Percentiles rank a stretch among this genome's conserved stretches.
phyloP scores from a whole-genome alignment of 2,329 filamentous ascomycete genomes.

The Dothiorella sarmentorum region DNA sequence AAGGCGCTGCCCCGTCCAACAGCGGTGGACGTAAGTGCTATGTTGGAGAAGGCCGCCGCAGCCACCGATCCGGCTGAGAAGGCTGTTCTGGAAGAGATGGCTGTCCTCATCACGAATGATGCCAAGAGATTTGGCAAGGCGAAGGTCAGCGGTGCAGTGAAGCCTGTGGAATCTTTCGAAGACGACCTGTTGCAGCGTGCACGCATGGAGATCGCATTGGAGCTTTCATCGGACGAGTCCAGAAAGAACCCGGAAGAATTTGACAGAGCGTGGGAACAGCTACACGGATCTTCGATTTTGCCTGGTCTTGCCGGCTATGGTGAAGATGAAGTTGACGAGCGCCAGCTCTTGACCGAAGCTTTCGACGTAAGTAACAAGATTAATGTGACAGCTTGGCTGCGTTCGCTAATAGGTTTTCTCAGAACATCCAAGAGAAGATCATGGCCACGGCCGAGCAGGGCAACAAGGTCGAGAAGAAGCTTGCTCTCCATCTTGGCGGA shows the following conservation, averaged over 20 bases:
- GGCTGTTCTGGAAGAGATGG: constrained; percentile 73
- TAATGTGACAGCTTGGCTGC: neutral
- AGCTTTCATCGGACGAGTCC: constrained; percentile 52
- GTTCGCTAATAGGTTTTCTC: constrained; percentile 7
- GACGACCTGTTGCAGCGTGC: constrained; percentile 73
- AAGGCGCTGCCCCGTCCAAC: constrained; percentile 73
- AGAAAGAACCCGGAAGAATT: constrained; percentile 53
- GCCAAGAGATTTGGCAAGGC: constrained; percentile 69
- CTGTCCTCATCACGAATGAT: constrained; percentile 77
- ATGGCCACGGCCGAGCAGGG: constrained; percentile 72
- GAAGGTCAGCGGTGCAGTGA: constrained; percentile 61
- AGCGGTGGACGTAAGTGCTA: constrained; percentile 64
- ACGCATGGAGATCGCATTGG: constrained; percentile 70
- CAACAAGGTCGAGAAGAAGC: constrained; percentile 89
- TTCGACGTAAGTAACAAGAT: constrained; percentile 62
- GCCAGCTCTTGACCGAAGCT: constrained; percentile 62
- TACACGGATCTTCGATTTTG: constrained; percentile 52
- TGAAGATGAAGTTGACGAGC: constrained; percentile 70
- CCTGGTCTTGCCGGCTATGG: constrained; percentile 79
- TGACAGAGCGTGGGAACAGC: constrained; percentile 49
- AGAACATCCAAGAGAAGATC: constrained; percentile 71
- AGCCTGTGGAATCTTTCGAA: constrained; percentile 60
- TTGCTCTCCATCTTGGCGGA: constrained; percentile 80
- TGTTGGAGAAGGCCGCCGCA: constrained; percentile 62
- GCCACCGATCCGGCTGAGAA: constrained; percentile 62